Conservation (phyloP, 257 asterid species). For the Mentha longifolia region DNA sequence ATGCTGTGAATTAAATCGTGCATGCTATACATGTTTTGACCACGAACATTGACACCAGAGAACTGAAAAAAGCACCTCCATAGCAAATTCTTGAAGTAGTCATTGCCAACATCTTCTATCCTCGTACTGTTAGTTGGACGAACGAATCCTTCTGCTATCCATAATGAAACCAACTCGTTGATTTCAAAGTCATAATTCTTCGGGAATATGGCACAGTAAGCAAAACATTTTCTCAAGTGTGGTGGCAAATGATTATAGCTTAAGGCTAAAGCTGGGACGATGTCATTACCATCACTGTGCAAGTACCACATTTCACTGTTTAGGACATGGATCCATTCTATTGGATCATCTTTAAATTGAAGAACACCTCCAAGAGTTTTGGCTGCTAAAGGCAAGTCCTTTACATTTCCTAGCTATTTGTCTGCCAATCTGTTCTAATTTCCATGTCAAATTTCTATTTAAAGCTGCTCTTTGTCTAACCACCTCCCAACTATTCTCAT, state of each 20-base stretch:
- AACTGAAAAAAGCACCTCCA: slow-evolving; percentile 46
- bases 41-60: slow-evolving; percentile 22
- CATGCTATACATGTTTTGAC: slow-evolving; percentile 37
- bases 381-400: slow-evolving; percentile 49
- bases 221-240: slow-evolving; percentile 47
- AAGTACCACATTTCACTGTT: slow-evolving; percentile 47
- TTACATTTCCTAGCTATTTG: slow-evolving; percentile 42
- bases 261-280: slow-evolving; percentile 36
- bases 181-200: slow-evolving; percentile 33
- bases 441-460: background rate
- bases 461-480: slow-evolving; percentile 40
- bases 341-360: slow-evolving; percentile 27
- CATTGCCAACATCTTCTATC: slow-evolving; percentile 41
- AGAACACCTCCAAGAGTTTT: slow-evolving; percentile 44
- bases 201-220: slow-evolving; percentile 49
- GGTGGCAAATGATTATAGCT: slow-evolving; percentile 48
- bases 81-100: slow-evolving; percentile 41
- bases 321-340: slow-evolving; percentile 39
- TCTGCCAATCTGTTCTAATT: slow-evolving; percentile 35
- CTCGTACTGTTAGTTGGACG: slow-evolving; percentile 32
- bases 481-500: slow-evolving; percentile 43
- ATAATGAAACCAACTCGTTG: slow-evolving; percentile 37
- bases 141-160: slow-evolving; percentile 52
- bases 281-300: slow-evolving; percentile 30
- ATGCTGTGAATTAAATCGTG: slow-evolving; percentile 47